Evolutionary conservation across 139 green algal species (phyloP), one percentile per base, ranked within the genome.

Genomic region (Chlorella ohadii): DNA sequence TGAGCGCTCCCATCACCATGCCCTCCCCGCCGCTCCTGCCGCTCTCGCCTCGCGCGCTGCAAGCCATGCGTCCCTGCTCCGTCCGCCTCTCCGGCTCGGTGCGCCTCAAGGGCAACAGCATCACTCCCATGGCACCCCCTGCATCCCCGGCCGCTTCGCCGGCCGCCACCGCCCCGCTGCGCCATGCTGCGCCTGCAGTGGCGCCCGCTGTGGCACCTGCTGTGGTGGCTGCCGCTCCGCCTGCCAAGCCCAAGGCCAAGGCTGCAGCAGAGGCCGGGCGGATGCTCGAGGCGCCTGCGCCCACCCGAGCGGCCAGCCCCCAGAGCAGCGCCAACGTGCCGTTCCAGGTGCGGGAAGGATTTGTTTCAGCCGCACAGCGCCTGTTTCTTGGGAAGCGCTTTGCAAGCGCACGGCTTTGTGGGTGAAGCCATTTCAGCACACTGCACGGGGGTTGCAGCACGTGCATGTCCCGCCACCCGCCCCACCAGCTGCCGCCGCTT

Each of bases 31-130:
- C 59, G 36, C 12, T n/a, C 0, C 12, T 63, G 59, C 4, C 61
- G 11, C 61, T 75, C 1, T 33, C 39, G 0, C 61, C 61, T 0
- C 39, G 7, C 7, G 3, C 25, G 27, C 28, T 83, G 61, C 39
- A 22, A 44, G 19, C 63, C 28, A 74, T 63, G 63, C 61, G n/a
- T 16, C 78, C 78, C 27, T 75, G 78, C 78, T 75, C 27, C 63
- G 39, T 83, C 2, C 47, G 20, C 23, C 63, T 83, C 27, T 55
- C 39, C 1, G 76, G 76, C 36, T 82, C 76, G 71, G 76, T 38
- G 17, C 22, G 33, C 31, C 65, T 39, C 12, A 59, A 59, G 15
- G 51, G 51, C 51, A 59, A 59, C 51, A 59, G 51, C 51, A 59
- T 59, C 51, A 59, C 51, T 2, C 51, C 51, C 7, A 11, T 55